These are phyloP conservation scores for Suhomyces sp. DNA, from an alignment of 805 yeast genomes.

Conservation along the genomic window DNA sequence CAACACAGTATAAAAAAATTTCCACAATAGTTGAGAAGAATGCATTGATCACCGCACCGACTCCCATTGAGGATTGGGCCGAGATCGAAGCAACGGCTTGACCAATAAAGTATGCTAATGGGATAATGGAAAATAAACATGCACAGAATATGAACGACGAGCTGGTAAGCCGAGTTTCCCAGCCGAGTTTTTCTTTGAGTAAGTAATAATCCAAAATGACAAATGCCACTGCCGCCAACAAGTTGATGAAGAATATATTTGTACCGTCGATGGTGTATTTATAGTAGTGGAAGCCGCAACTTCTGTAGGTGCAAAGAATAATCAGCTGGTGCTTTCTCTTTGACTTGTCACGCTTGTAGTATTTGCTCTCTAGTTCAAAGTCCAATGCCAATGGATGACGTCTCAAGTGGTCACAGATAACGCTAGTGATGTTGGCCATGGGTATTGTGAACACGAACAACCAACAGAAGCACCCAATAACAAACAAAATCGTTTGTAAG, in stretches of 20 bases:
- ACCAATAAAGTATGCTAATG: slow-evolving; percentile 94
- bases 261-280: slow-evolving; percentile 97
- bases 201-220: slow-evolving; percentile 77
- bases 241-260: slow-evolving; percentile 84
- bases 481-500: slow-evolving; percentile 61
- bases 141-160: slow-evolving; percentile 67
- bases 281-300: slow-evolving; percentile 89
- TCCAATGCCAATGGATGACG: slow-evolving; percentile 89
- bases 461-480: slow-evolving; percentile 69
- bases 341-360: slow-evolving; percentile 36
- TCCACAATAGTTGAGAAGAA: slow-evolving; percentile 96
- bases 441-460: slow-evolving; percentile 85
- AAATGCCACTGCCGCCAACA: slow-evolving; percentile 74
- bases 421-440: slow-evolving; percentile 76
- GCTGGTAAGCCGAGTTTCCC: slow-evolving; percentile 49
- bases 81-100: slow-evolving; percentile 99
- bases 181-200: slow-evolving; percentile 43
- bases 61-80: slow-evolving; percentile 98
- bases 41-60: slow-evolving; percentile 97
- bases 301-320: slow-evolving; percentile 85
- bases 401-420: slow-evolving; percentile 72
- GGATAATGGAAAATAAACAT: slow-evolving; percentile 81
- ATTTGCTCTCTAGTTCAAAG: slow-evolving; percentile 57
- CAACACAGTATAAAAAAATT: slow-evolving; percentile 87
- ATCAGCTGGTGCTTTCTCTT: slow-evolving; percentile 54